Evolutionary conservation across 2,329 filamentous ascomycete species (phyloP), one percentile per base, ranked within the genome.

Genomic region (Phoma sp.): DNA sequence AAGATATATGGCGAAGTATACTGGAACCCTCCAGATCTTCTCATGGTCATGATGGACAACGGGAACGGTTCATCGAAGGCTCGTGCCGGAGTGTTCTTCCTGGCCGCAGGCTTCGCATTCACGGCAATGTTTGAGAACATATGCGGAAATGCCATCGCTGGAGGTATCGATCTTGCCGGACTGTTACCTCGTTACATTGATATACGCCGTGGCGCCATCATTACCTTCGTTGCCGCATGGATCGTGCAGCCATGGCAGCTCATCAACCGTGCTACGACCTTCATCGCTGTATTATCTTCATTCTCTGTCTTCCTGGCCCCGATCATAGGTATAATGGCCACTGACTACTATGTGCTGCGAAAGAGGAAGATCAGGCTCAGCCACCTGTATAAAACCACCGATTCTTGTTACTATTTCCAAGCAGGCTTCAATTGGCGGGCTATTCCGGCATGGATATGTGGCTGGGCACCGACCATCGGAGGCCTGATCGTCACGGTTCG

Each of bases 351-450:
- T 48, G 9, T 78, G 6, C 58, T 78, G 6, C 63, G 75, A 6
- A 69, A 67, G 31, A 57, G 70, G 19, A 72, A 58, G 40, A 68
- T 78, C 47, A 66, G 67, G 19, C 63, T 78, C 6, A 74, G 65
- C 15, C 72, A 77, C 48, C 55, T 78, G 6, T 79, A 78, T 45
- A 63, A 63, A 15, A 70, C 70, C 0, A 38, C 67, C 0, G 63
- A 74, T 19, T 75, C 76, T 0, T 68, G 67, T 8, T 82, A 81
- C 57, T 80, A 76, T 71, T 81, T 74, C 54, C 76, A 63, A 59
- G 72, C 76, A 7, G 79, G 78, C 0, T 36, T 80, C 33, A 80
- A 80, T 45, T 79, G 77, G 77, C 65, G 77, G 7, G 76, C 75
- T 0, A 65, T 78, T 21, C 69, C 76, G 4, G 71, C 77, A 7